phyloP scores from a whole-genome alignment of 2,329 filamentous ascomycete genomes.

The Penicillium sp. region DNA sequence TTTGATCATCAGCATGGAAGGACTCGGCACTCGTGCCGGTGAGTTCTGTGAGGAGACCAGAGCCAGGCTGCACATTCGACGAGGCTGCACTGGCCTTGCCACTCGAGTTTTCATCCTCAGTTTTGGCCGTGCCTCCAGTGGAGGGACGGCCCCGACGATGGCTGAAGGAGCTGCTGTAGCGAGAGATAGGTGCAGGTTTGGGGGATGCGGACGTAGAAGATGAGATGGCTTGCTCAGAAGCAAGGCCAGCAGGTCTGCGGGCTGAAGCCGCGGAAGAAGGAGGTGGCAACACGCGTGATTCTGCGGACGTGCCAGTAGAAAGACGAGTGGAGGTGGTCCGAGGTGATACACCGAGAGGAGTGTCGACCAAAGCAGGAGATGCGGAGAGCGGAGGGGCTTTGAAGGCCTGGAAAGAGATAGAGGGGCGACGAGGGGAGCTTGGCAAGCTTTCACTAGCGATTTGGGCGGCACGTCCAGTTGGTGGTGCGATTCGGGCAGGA shows the following conservation, averaged over 20 bases:
- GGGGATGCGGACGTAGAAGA: slow-evolving; percentile 75
- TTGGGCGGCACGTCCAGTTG: slow-evolving; percentile 35
- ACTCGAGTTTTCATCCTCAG: slow-evolving; percentile 63
- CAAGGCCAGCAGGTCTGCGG: slow-evolving; percentile 54
- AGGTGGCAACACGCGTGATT: slow-evolving; percentile 45
- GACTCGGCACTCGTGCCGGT: slow-evolving; percentile 65
- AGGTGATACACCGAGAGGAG: slow-evolving; percentile 56
- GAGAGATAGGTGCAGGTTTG: slow-evolving; percentile 73
- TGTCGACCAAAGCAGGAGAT: slow-evolving; percentile 67
- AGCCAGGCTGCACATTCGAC: slow-evolving; percentile 68
- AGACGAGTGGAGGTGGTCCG: slow-evolving; percentile 52
- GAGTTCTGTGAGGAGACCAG: slow-evolving; percentile 73
- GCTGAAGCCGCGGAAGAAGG: slow-evolving; percentile 43
- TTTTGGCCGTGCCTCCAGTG: slow-evolving; percentile 68
- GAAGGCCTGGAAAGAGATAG: slow-evolving; percentile 91
- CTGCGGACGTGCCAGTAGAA: slow-evolving; percentile 43
- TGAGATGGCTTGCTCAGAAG: slow-evolving; percentile 64
- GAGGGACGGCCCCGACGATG: slow-evolving; percentile 80
- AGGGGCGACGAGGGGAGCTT: slow-evolving; percentile 68
- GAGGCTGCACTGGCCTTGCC: slow-evolving; percentile 56
- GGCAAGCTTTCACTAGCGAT: slow-evolving; percentile 49
- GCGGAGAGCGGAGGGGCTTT: slow-evolving; percentile 94
- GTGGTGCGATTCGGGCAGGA: slow-evolving; percentile 34
- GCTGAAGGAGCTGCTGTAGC: slow-evolving; percentile 93
- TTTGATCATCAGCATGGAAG: slow-evolving; percentile 82